A percentile compares a stretch with the other conserved stretches of the same genome.
Evolutionary conservation across 1,284 basidiomycete species (phyloP).

Genomic region (Malassezia vespertilionis): DNA sequence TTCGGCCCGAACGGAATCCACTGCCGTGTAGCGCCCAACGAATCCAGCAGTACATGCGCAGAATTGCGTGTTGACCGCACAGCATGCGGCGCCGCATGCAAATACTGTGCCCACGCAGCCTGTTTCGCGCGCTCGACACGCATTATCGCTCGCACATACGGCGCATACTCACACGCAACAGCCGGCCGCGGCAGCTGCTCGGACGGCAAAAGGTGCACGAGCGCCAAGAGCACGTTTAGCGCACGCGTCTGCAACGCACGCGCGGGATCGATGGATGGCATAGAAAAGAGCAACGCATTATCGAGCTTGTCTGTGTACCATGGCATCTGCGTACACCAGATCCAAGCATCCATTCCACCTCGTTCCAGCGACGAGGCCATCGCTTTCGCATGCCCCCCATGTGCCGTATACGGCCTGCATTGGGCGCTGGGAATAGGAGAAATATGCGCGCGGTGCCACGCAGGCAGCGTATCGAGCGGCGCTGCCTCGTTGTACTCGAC

Average conservation of each 20-base stretch:
- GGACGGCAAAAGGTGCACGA: conserved; percentile 2
- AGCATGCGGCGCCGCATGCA: not conserved
- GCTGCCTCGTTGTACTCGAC: not conserved
- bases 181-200: conserved; percentile 10
- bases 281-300: no score
- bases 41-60: conserved; percentile 2
- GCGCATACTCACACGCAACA: conserved; percentile 9
- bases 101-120: not conserved
- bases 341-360: not conserved
- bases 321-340: not conserved
- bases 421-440: not conserved
- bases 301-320: no score
- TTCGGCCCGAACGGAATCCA: conserved; percentile 19
- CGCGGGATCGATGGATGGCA: not conserved
- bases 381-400: not conserved
- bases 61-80: conserved; percentile 18
- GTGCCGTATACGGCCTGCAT: not conserved
- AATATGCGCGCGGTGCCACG: conserved; percentile 7
- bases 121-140: conserved; percentile 1
- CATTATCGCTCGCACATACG: conserved; percentile 8
- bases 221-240: not conserved
- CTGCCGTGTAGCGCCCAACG: not conserved
- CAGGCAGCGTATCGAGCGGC: not conserved
- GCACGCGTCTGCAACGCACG: not conserved
- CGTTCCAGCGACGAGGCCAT: not conserved